A percentile compares a stretch with the other conserved stretches of the same genome.
phyloP scores from a whole-genome alignment of 2,329 filamentous ascomycete genomes.

The Dothistroma septosporum region DNA sequence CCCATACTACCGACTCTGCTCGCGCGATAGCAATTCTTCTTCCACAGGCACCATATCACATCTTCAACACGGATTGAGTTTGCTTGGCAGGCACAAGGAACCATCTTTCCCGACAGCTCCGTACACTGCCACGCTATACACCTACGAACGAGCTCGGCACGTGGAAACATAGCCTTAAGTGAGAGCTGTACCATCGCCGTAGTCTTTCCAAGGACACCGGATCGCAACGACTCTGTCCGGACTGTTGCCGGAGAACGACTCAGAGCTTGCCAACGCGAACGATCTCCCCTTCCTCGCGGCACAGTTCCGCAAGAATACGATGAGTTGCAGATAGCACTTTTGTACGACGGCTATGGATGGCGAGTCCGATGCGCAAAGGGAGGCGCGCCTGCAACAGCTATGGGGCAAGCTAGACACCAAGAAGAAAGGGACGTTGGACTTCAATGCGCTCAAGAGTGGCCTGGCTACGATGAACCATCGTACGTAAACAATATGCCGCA shows the following conservation, averaged over 20 bases:
- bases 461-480: conserved; percentile 88
- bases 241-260: neutral
- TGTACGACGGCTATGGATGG: conserved; percentile 54
- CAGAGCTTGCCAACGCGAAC: neutral
- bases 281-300: neutral
- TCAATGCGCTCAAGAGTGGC: conserved; percentile 78
- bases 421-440: conserved; percentile 73
- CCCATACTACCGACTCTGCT: neutral
- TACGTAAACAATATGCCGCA: conserved; percentile 46
- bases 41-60: neutral
- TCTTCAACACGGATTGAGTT: neutral
- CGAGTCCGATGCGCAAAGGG: conserved; percentile 73
- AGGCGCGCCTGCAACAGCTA: conserved; percentile 75
- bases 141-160: neutral
- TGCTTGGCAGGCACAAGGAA: conserved; percentile 1
- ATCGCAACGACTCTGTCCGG: neutral
- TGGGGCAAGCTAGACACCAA: conserved; percentile 79
- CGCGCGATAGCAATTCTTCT: neutral
- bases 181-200: neutral
- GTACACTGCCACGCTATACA: neutral
- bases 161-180: neutral
- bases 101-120: neutral
- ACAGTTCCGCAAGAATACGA: neutral
- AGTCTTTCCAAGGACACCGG: neutral
- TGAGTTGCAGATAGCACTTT: conserved; percentile 17